A percentile compares a stretch with the other conserved stretches of the same genome.
phyloP scores from a whole-genome alignment of 2,329 filamentous ascomycete species.

The Fusarium armeniacum region DNA sequence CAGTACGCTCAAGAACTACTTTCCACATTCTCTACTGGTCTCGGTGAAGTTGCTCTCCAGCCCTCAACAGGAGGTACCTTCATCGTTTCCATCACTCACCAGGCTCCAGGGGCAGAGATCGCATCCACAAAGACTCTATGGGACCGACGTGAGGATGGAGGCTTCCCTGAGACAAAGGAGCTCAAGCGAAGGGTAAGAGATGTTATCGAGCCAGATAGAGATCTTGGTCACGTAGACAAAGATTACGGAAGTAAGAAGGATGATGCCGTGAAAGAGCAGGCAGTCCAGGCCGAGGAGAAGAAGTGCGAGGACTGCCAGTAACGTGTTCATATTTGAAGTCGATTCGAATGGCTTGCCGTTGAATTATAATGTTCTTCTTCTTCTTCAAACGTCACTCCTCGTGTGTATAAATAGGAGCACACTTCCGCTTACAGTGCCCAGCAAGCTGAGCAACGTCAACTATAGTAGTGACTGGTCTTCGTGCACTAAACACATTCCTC shows the following conservation, averaged over 20 bases:
- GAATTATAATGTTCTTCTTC: not conserved
- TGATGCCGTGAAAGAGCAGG: slow-evolving; percentile 12
- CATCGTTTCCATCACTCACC: slow-evolving; percentile 72
- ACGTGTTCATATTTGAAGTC: not conserved
- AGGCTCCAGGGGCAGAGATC: slow-evolving; percentile 50
- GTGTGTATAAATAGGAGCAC: not conserved
- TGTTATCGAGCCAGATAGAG: slow-evolving; percentile 80
- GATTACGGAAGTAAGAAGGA: slow-evolving; percentile 52
- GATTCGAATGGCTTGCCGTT: not conserved
- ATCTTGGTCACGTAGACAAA: slow-evolving; percentile 86
- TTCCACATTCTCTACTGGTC: slow-evolving; percentile 85
- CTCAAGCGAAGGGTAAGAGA: slow-evolving; percentile 88
- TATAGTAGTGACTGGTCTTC: not conserved
- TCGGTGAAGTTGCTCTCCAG: slow-evolving; percentile 90
- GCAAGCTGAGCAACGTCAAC: not conserved
- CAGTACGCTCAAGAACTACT: slow-evolving; percentile 96
- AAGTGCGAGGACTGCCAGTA: slow-evolving; percentile 51
- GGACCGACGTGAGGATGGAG: slow-evolving; percentile 88
- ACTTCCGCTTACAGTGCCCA: not conserved
- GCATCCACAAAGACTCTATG: slow-evolving; percentile 73
- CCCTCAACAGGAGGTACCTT: slow-evolving; percentile 90
- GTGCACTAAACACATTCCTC: not conserved
- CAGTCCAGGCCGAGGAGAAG: slow-evolving; percentile 23
- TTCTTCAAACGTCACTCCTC: too few relatives aligned
- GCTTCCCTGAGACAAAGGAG: slow-evolving; percentile 95